phyloP scores from a whole-genome alignment of 768 basidiomycete genomes.

The Pulveroboletus frians region DNA sequence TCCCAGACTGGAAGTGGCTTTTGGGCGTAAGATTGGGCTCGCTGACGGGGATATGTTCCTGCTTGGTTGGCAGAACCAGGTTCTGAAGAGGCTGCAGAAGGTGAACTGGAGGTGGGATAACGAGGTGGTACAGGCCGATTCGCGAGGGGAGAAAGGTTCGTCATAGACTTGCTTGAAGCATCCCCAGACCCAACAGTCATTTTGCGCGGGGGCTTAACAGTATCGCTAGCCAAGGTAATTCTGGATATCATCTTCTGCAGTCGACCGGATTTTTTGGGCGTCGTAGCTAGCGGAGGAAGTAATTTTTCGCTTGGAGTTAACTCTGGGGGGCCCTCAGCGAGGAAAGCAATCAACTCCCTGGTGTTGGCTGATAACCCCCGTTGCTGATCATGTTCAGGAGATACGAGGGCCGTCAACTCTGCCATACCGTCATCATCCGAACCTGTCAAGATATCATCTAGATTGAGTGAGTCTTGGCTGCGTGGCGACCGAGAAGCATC shows the following conservation, averaged over 20 bases:
- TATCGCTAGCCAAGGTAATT: conserved; percentile 47
- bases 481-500: conserved; percentile 16
- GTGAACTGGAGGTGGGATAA: conserved; percentile 41
- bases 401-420: conserved; percentile 29
- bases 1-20: conserved; percentile 18
- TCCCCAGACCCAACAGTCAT: conserved; percentile 24
- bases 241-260: conserved; percentile 82
- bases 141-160: conserved; percentile 45
- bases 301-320: conserved; percentile 35
- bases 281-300: conserved; percentile 34
- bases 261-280: conserved; percentile 49
- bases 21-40: conserved; percentile 26
- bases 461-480: conserved; percentile 64
- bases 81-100: conserved; percentile 41
- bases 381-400: conserved; percentile 33
- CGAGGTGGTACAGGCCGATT: conserved; percentile 61
- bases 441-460: conserved; percentile 70
- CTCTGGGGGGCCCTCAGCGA: conserved; percentile 53
- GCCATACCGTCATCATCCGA: conserved; percentile 55
- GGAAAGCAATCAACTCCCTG: conserved; percentile 51
- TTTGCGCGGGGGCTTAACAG: conserved; percentile 30
- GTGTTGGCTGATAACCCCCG: conserved; percentile 41
- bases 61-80: conserved; percentile 17
- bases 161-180: conserved; percentile 30
- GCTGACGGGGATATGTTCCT: conserved; percentile 18